Evolutionary conservation across 441 rosid genomes (phyloP).

Genomic region (Eugenia klotzschiana): DNA sequence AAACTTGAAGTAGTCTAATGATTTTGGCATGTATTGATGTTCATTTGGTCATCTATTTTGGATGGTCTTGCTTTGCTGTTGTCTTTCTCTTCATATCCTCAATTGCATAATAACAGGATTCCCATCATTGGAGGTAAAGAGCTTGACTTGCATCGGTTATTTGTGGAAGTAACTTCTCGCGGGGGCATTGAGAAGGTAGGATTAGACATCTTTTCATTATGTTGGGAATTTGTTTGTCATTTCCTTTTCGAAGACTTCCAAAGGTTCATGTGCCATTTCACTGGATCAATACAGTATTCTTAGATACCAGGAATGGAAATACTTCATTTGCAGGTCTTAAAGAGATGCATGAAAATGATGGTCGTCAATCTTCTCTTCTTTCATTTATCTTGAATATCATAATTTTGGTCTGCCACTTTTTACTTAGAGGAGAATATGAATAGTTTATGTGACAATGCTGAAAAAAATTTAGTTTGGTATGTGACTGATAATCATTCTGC

Average conservation of each 20-base stretch:
- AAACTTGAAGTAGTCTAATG: background rate
- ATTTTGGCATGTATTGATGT: background rate
- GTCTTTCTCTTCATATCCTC: background rate
- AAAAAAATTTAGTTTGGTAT: background rate
- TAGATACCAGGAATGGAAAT: background rate
- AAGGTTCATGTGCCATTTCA: background rate
- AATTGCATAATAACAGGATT: slow-evolving; percentile 33
- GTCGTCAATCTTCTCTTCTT: background rate
- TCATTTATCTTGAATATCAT: background rate
- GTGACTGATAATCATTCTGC: background rate
- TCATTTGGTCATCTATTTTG: background rate
- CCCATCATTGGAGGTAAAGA: slow-evolving; percentile 88
- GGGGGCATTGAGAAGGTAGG: slow-evolving; percentile 89
- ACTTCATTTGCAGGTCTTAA: background rate
- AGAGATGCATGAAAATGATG: background rate
- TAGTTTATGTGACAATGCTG: background rate
- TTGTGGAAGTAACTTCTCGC: slow-evolving; percentile 82
- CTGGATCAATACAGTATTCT: background rate
- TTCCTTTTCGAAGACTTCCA: background rate
- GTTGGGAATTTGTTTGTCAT: background rate
- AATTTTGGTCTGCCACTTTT: background rate
- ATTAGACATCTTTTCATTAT: background rate
- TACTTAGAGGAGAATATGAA: background rate
- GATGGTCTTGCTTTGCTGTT: background rate
- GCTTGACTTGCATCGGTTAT: slow-evolving; percentile 79